Conservation (phyloP, 495 filamentous ascomycete genomes). For the Penicillium steckii region DNA sequence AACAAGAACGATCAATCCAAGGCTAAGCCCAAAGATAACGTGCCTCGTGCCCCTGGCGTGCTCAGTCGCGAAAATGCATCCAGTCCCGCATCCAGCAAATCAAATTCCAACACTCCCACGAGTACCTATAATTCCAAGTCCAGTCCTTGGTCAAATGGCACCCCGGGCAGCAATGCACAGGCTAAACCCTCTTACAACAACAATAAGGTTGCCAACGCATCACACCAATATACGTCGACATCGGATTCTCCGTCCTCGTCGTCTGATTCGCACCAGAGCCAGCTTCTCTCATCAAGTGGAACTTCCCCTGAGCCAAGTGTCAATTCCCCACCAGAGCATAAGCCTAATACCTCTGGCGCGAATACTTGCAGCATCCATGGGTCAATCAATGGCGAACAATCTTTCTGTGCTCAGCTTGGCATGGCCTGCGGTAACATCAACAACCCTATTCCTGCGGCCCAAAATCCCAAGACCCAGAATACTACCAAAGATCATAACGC, state of each 20-base stretch:
- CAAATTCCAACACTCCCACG: conserved; percentile 7
- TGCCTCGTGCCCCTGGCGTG: conserved; percentile 32
- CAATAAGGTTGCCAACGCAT: conserved; percentile 25
- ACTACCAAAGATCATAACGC: conserved; percentile 25
- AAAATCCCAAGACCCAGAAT: conserved; percentile 27
- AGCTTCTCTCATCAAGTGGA: conserved; percentile 75
- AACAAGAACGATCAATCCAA: conserved; percentile 36
- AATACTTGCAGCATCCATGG: conserved; percentile 25
- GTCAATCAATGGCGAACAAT: conserved; percentile 54
- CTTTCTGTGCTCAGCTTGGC: conserved; percentile 68
- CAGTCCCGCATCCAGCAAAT: conserved; percentile 7
- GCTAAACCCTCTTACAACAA: conserved; percentile 16
- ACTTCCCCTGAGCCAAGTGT: conserved; percentile 70
- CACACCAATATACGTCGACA: conserved; percentile 42
- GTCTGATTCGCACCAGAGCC: conserved; percentile 59
- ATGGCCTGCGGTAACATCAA: conserved; percentile 71
- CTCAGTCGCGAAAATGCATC: conserved; percentile 23
- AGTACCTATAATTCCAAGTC: neutral
- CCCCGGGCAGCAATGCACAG: conserved; percentile 11
- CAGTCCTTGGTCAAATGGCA: conserved; percentile 12
- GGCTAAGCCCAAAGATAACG: conserved; percentile 17
- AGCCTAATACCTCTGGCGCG: conserved; percentile 49
- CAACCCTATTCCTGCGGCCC: conserved; percentile 60
- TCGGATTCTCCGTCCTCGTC: conserved; percentile 57
- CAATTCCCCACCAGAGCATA: conserved; percentile 56